These are phyloP conservation scores for Diospyros lotus DNA, from an alignment of 148 eudicot species.

Conservation along the genomic window DNA sequence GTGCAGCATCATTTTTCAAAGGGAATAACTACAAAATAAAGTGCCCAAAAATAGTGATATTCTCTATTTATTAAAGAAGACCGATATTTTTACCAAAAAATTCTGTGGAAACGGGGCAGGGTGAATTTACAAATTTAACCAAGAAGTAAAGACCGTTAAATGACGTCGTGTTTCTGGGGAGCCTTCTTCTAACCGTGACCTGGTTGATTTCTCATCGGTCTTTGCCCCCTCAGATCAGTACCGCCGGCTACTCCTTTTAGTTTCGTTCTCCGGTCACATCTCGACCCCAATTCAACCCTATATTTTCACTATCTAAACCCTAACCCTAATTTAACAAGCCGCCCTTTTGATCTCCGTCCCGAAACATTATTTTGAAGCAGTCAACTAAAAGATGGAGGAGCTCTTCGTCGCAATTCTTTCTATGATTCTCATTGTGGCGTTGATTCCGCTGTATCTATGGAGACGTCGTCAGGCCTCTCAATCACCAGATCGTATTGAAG, in stretches of 20 bases:
- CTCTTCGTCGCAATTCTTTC: constrained; percentile 60
- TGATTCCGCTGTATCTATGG: constrained; percentile 87
- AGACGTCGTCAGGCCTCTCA: constrained; percentile 57
- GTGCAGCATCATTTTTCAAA: too few species aligned
- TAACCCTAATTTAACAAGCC: neutral
- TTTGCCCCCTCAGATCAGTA: neutral
- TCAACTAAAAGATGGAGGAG: constrained; percentile 63
- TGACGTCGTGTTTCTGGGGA: neutral
- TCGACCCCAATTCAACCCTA: neutral
- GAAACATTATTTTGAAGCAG: neutral
- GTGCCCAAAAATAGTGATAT: too few species aligned
- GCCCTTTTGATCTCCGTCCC: neutral
- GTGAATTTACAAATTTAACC: neutral
- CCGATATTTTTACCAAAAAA: too few species aligned
- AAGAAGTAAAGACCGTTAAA: too few species aligned
- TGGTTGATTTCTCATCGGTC: neutral
- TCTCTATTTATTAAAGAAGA: too few species aligned
- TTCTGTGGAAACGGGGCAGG: too few species aligned
- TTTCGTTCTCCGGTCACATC: neutral
- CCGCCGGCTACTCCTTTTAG: neutral
- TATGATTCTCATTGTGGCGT: constrained; percentile 50
- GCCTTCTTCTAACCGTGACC: too few species aligned
- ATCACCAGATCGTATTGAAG: constrained; percentile 41
- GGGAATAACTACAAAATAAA: too few species aligned
- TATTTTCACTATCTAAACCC: neutral